phyloP scores from a whole-genome alignment of 345 rosid genomes.

The Linum lewisii region DNA sequence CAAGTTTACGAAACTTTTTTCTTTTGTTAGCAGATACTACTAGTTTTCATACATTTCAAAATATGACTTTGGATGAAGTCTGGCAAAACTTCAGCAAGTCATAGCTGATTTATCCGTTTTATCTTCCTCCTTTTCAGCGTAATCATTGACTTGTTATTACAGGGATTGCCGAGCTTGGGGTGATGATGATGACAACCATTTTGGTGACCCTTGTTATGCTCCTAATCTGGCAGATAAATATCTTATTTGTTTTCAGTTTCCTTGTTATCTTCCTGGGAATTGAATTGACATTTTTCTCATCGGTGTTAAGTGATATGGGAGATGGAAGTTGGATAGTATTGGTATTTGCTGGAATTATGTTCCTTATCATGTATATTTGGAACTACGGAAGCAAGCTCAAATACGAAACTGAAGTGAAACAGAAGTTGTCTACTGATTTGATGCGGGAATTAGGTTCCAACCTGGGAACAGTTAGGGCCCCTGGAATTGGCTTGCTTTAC shows the following conservation, averaged over 20 bases:
- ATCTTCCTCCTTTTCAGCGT: too few species aligned
- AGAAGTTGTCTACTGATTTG: conserved; percentile 86
- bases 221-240: conserved; percentile 97
- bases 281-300: conserved; percentile 77
- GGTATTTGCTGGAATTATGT: conserved; percentile 80
- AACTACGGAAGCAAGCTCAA: conserved; percentile 96
- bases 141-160: conserved; percentile 20
- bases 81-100: too few species aligned
- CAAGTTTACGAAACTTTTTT: too few species aligned
- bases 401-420: conserved; percentile 94
- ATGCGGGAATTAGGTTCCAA: conserved; percentile 87
- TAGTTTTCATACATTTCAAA: too few species aligned
- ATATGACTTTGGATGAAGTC: too few species aligned
- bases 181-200: conserved; percentile 97
- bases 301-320: conserved; percentile 62
- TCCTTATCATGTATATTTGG: conserved; percentile 84
- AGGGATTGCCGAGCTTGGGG: conserved; percentile 97
- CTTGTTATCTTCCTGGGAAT: conserved; percentile 63
- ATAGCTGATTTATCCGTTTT: too few species aligned
- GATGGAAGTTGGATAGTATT: conserved; percentile 97
- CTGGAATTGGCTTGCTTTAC: conserved; percentile 92
- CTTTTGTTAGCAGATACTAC: too few species aligned
- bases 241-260: conserved; percentile 61
- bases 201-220: conserved; percentile 94
- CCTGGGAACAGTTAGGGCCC: conserved; percentile 96